These are phyloP conservation scores for Fraxinus latifolia DNA, from an alignment of 305 asterid genomes.

Conservation along the genomic window DNA sequence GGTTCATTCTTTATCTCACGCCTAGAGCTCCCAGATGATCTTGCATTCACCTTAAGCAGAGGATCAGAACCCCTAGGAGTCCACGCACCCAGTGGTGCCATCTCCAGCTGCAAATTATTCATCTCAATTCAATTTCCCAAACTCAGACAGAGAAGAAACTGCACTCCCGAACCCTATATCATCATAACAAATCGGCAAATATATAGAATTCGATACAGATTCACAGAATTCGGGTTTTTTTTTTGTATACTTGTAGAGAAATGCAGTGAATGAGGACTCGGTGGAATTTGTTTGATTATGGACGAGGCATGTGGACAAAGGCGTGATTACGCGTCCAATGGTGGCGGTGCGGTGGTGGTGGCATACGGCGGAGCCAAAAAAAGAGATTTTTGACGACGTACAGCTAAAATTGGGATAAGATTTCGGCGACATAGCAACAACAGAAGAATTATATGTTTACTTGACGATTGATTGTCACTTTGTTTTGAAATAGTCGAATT, in stretches of 20 bases:
- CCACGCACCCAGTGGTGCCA: conserved; percentile 17
- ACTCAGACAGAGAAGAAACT: neutral
- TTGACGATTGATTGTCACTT: neutral
- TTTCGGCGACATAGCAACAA: neutral
- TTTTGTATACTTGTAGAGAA: neutral
- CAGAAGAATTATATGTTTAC: neutral
- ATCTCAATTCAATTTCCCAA: neutral
- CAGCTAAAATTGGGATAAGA: neutral
- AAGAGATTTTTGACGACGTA: neutral
- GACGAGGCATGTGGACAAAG: neutral
- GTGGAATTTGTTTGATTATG: neutral
- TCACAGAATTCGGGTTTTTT: neutral
- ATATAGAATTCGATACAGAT: neutral
- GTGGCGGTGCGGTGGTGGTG: neutral
- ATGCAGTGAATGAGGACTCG: neutral
- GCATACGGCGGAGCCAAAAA: neutral
- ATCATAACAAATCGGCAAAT: neutral
- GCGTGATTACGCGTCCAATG: neutral
- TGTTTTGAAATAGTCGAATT: neutral
- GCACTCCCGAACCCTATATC: neutral
- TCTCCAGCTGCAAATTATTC: conserved; percentile 36
- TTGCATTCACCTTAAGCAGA: conserved; percentile 26
- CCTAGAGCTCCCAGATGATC: conserved; percentile 17
- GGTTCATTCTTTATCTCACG: conserved; percentile 28
- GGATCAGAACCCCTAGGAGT: conserved; percentile 43